Evolutionary conservation across 805 yeast genomes (phyloP).

Genomic region (Cyberlindnera veronae): DNA sequence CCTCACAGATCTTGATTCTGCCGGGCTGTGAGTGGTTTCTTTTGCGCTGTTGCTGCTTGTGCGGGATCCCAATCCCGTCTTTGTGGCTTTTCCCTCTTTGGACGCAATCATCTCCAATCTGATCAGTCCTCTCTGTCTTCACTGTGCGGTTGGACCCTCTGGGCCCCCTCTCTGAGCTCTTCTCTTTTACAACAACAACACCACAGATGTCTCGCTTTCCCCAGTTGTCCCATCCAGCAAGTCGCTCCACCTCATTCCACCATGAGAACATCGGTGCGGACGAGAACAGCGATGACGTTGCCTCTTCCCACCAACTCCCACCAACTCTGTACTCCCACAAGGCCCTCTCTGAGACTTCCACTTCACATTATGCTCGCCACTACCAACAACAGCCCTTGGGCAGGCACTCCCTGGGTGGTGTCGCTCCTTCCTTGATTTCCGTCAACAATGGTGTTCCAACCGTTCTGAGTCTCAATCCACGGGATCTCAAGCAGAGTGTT

Average conservation of each 20-base stretch:
- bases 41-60: neutral
- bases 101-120: neutral
- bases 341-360: neutral
- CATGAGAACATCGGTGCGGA: constrained; percentile 5
- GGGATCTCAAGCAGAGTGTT: constrained; percentile 2
- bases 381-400: neutral
- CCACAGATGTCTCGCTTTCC: constrained; percentile 10
- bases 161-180: too few species aligned
- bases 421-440: constrained; percentile 5
- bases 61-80: constrained; percentile 1
- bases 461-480: constrained; percentile 8
- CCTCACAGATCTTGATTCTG: constrained; percentile 1
- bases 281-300: constrained; percentile 1
- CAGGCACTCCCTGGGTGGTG: neutral
- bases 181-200: neutral
- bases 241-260: constrained; percentile 1
- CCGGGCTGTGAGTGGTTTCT: neutral
- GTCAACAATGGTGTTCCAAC: constrained; percentile 3
- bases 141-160: too few species aligned
- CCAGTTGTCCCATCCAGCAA: neutral
- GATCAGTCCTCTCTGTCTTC: too few species aligned
- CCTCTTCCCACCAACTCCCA: neutral
- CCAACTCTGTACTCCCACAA: neutral
- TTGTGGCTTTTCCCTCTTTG: constrained; percentile 4
- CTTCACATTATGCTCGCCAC: neutral